Evolutionary conservation across 1,284 basidiomycete genomes (phyloP).

Genomic region (Ustilago tritici): DNA sequence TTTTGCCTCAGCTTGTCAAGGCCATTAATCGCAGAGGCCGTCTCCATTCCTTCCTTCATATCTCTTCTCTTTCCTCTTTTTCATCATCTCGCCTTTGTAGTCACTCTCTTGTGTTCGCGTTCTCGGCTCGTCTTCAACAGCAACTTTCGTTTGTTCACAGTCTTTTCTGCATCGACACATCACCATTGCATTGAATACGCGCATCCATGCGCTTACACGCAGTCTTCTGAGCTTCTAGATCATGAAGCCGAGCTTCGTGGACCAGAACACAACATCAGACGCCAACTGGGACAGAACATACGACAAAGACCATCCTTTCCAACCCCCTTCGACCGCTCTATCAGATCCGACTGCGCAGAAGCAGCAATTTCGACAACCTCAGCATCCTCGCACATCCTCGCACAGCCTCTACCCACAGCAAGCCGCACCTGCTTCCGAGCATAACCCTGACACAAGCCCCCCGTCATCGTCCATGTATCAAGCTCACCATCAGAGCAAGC

Average conservation of each 20-base stretch:
- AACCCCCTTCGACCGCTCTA: background rate
- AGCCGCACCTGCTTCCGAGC: conserved; percentile 4
- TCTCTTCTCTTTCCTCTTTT: background rate
- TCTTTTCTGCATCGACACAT: background rate
- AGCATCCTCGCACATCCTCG: conserved; percentile 1
- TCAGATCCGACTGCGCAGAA: background rate
- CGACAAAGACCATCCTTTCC: conserved; percentile 7
- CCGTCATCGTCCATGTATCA: conserved; percentile 19
- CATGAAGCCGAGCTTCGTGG: conserved; percentile 26
- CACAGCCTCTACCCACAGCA: background rate
- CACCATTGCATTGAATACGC: background rate
- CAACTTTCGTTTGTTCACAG: background rate
- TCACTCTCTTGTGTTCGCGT: background rate
- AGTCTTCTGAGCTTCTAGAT: conserved; percentile 14
- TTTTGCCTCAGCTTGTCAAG: background rate
- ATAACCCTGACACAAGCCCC: background rate
- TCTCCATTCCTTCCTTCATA: background rate
- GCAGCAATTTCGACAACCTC: conserved; percentile 1
- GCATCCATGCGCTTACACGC: conserved; percentile 3
- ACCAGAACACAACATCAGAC: conserved; percentile 17
- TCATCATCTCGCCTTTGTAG: background rate
- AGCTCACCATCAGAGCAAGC: conserved; percentile 13
- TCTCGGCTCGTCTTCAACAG: background rate
- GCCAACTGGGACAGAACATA: conserved; percentile 1
- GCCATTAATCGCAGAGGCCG: background rate